Evolutionary conservation across 768 basidiomycete species (phyloP).

Genomic region (Porphyrellus cyaneotinctus): DNA sequence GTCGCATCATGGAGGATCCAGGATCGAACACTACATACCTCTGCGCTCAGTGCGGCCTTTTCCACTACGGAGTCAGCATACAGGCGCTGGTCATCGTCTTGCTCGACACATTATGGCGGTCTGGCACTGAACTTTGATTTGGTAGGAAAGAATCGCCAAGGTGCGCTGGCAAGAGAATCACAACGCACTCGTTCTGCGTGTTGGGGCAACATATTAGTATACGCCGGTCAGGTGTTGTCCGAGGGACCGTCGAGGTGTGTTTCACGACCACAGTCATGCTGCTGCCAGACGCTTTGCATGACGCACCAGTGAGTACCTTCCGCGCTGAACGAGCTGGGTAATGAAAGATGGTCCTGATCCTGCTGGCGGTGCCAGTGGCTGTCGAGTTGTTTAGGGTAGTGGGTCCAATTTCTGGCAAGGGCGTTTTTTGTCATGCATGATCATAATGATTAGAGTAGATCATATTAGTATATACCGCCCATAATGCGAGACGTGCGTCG

Average conservation of each 20-base stretch:
- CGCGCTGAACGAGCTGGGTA: neutral
- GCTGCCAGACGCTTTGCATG: neutral
- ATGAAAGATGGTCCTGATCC: neutral
- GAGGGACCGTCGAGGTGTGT: neutral
- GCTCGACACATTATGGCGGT: neutral
- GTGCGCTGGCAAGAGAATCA: too few relatives aligned
- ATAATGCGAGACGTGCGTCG: neutral
- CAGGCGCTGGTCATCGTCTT: neutral
- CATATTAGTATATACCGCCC: neutral
- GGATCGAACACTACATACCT: neutral
- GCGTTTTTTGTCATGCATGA: neutral
- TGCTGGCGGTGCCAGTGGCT: slow-evolving; percentile 3
- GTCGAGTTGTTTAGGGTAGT: neutral
- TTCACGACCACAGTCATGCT: neutral
- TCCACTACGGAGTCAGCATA: neutral
- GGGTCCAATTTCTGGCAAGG: neutral
- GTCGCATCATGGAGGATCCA: neutral
- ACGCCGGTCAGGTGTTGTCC: neutral
- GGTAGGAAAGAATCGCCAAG: too few relatives aligned
- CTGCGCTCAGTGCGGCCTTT: neutral
- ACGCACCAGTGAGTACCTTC: neutral
- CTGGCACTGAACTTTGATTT: neutral
- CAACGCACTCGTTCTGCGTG: too few relatives aligned
- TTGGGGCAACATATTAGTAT: neutral
- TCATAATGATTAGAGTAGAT: slow-evolving; percentile 1